These are phyloP conservation scores for Cutaneotrichosporon arboriforme DNA, from an alignment of 1,284 basidiomycete genomes.

Conservation along the genomic window DNA sequence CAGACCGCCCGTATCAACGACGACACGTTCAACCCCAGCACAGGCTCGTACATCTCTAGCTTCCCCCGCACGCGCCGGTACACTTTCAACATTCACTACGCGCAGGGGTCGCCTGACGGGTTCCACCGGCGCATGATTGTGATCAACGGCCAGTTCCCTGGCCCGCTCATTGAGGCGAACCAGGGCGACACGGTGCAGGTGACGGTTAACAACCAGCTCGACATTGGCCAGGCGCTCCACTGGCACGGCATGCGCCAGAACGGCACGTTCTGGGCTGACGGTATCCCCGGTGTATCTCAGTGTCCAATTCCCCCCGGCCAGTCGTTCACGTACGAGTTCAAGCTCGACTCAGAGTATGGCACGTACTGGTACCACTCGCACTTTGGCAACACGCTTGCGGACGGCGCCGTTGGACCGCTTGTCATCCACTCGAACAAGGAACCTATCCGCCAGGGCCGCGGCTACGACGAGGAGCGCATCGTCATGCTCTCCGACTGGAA, in stretches of 20 bases:
- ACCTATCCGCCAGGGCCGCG: slow-evolving; percentile 14
- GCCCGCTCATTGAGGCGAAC: slow-evolving; percentile 34
- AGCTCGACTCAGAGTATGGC: slow-evolving; percentile 20
- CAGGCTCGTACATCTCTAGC: background rate
- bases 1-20: background rate
- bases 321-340: slow-evolving; percentile 52
- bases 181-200: slow-evolving; percentile 31
- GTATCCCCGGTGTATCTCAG: slow-evolving; percentile 38
- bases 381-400: slow-evolving; percentile 30
- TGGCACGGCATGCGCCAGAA: slow-evolving; percentile 39
- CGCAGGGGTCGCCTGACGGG: slow-evolving; percentile 9
- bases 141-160: slow-evolving; percentile 20
- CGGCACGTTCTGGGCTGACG: slow-evolving; percentile 28
- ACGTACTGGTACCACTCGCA: slow-evolving; percentile 41
- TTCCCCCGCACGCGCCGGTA: slow-evolving; percentile 1
- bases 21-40: slow-evolving; percentile 1
- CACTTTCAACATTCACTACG: slow-evolving; percentile 7
- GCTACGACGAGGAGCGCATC: slow-evolving; percentile 32
- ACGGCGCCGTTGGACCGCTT: slow-evolving; percentile 32
- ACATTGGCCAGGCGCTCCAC: slow-evolving; percentile 25
- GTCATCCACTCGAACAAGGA: slow-evolving; percentile 28
- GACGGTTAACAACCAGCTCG: slow-evolving; percentile 29
- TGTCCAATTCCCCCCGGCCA: slow-evolving; percentile 54
- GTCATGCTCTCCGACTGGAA: slow-evolving; percentile 30
- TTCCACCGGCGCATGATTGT: slow-evolving; percentile 12